Conservation (phyloP, 2,329 filamentous ascomycete genomes). For the Cladophialophora bantiana region DNA sequence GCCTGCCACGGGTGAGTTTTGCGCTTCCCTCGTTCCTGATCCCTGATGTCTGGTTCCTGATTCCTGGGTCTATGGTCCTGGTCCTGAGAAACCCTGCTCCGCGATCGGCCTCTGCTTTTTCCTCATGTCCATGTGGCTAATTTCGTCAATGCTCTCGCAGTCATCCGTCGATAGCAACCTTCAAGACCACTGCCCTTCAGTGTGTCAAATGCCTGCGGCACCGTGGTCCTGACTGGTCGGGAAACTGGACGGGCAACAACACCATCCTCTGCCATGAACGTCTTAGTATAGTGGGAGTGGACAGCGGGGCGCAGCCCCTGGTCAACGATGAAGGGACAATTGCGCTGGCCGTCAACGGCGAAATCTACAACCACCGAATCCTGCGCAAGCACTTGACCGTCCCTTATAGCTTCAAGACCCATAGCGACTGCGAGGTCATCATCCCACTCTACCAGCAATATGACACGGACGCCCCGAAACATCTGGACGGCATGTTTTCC, state of each 20-base stretch:
- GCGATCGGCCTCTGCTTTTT: constrained; percentile 16
- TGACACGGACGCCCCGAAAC: constrained; percentile 88
- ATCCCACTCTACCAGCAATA: constrained; percentile 96
- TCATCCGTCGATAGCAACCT: constrained; percentile 44
- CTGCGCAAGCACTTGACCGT: constrained; percentile 85
- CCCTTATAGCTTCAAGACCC: constrained; percentile 95
- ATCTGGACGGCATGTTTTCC: constrained; percentile 99
- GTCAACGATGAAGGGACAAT: constrained; percentile 89
- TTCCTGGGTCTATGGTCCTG: neutral
- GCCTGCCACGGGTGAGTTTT: constrained; percentile 82
- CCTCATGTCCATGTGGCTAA: constrained; percentile 9
- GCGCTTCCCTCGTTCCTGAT: constrained; percentile 35
- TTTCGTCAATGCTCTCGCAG: constrained; percentile 26
- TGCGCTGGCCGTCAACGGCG: constrained; percentile 95
- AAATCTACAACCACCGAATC: constrained; percentile 99
- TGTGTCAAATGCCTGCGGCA: constrained; percentile 76
- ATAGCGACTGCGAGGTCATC: constrained; percentile 98
- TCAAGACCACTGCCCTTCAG: constrained; percentile 46
- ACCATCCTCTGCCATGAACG: constrained; percentile 98
- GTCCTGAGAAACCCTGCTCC: constrained; percentile 14
- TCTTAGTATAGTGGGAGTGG: constrained; percentile 95
- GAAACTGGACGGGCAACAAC: constrained; percentile 86
- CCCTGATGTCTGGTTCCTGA: neutral
- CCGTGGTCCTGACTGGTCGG: constrained; percentile 97
- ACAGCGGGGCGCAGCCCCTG: constrained; percentile 93